Evolutionary conservation across 2,329 filamentous ascomycete genomes (phyloP), one percentile per base, ranked within the genome.

Genomic region (Penicillium nordicum): DNA sequence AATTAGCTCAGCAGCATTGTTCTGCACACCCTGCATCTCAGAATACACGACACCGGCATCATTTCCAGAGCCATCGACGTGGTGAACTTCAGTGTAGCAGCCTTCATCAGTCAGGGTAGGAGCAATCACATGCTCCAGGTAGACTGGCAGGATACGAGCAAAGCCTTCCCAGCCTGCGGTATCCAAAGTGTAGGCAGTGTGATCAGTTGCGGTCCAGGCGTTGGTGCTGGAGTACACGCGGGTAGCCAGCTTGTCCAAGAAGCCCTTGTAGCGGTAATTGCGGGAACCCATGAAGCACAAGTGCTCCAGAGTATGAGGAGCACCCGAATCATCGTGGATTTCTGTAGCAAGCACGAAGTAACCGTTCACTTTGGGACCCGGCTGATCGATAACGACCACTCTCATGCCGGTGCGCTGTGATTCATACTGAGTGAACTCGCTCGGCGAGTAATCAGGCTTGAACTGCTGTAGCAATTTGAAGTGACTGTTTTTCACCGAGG

Each of bases 31-130:
- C 75, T 99, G 94, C 94, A 99, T 99, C 76, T 99, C 94, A 0
- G 93, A 97, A 75, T 99, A 99, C 9, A 99, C 94, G 1, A 97
- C 92, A 60, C 92, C 94, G 41, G 94, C 94, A 81, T 99, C 94
- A 61, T 97, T 89, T 55, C 94, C 94, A 63, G 90, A 86, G 16
- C 91, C 93, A 70, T 99, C 91, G 53, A 99, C 84, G 72, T 99
- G 94, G 77, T 96, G 92, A 1, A 99, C 94, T 74, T 99, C 94
- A 3, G 94, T 99, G 63, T 93, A 88, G 71, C 95, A 97, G 11
- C 86, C 91, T 54, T 92, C 89, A 73, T 99, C 93, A 0, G 92
- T 97, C 58, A 99, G 80, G 8, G 91, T 96, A 0, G 94, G 94
- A 9, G 95, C 79, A 60, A 99, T 84, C 32, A 99, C 82, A 76